Conservation (phyloP, 2,329 filamentous ascomycete genomes). For the Colletotrichum gloeosporioides region DNA sequence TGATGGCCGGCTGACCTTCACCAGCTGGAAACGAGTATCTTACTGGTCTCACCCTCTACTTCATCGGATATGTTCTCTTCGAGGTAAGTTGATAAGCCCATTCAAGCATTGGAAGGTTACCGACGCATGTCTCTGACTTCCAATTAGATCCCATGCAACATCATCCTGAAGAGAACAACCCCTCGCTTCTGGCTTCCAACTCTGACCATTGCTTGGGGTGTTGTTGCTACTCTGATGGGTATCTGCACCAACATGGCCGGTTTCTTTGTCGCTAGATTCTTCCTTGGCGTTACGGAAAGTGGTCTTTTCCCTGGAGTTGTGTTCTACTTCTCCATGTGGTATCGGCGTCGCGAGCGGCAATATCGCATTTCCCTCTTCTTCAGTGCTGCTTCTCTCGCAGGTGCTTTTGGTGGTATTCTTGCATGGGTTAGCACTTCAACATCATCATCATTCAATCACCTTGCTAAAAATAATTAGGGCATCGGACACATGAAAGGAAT, state of each 20-base stretch:
- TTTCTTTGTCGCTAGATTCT: constrained; percentile 59
- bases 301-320: constrained; percentile 58
- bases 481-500: constrained; percentile 60
- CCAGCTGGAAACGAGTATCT: constrained; percentile 67
- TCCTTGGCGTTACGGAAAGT: constrained; percentile 59
- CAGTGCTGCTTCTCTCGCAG: constrained; percentile 57
- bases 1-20: constrained; percentile 8
- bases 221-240: constrained; percentile 58
- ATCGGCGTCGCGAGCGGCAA: constrained; percentile 58
- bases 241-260: constrained; percentile 55
- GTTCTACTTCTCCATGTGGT: constrained; percentile 60
- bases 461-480: constrained; percentile 36
- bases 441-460: accelerated
- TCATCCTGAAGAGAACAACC: constrained; percentile 65
- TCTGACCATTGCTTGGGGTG: constrained; percentile 60
- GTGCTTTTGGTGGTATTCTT: constrained; percentile 61
- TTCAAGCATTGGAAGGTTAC: neutral
- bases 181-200: constrained; percentile 63
- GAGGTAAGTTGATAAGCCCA: constrained; percentile 39
- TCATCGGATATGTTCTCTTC: constrained; percentile 64
- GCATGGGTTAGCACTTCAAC: constrained; percentile 48
- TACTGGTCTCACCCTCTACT: constrained; percentile 70
- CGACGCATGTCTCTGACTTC: neutral
- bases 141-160: constrained; percentile 62
- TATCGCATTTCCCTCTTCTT: constrained; percentile 64